Evolutionary conservation across 2,329 filamentous ascomycete genomes (phyloP).

Genomic region (Colletotrichum liriopes): DNA sequence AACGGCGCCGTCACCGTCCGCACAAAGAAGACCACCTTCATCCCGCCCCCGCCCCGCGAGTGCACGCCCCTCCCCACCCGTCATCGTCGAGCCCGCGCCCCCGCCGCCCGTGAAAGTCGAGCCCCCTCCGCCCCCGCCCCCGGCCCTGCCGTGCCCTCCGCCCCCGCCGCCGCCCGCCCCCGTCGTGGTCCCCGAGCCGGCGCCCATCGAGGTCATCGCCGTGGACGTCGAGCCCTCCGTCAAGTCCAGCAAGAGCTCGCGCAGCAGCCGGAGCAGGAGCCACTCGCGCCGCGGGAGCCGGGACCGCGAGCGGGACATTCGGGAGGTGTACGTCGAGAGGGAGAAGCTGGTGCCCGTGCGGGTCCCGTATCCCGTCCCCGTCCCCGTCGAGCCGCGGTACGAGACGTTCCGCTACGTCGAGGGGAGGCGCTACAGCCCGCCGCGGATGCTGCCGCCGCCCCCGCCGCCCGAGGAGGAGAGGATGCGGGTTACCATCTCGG

Average conservation of each 20-base stretch:
- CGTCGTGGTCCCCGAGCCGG: slow-evolving; percentile 44
- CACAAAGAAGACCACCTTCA: slow-evolving; percentile 56
- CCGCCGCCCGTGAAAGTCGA: slow-evolving; percentile 41
- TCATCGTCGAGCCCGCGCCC: slow-evolving; percentile 45
- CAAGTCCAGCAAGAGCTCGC: slow-evolving; percentile 33
- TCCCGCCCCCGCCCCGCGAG: slow-evolving; percentile 52
- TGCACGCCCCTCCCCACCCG: slow-evolving; percentile 49
- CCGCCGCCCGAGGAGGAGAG: slow-evolving; percentile 52
- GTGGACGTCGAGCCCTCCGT: slow-evolving; percentile 48
- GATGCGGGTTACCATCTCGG: slow-evolving; percentile 53
- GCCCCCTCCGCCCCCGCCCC: slow-evolving; percentile 44
- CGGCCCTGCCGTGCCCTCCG: slow-evolving; percentile 46
- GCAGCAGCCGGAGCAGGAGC: slow-evolving; percentile 50
- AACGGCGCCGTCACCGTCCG: slow-evolving; percentile 56
- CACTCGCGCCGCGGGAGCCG: slow-evolving; percentile 47
- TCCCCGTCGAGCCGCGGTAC: slow-evolving; percentile 54
- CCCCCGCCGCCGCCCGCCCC: slow-evolving; percentile 47
- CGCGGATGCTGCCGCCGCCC: slow-evolving; percentile 50
- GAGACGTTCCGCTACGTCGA: slow-evolving; percentile 70
- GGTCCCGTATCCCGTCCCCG: slow-evolving; percentile 58
- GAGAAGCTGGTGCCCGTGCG: slow-evolving; percentile 64
- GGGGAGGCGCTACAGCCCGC: slow-evolving; percentile 57
- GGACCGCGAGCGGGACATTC: slow-evolving; percentile 31
- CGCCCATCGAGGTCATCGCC: slow-evolving; percentile 47
- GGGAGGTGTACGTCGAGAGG: slow-evolving; percentile 67